Conservation (phyloP, 1,139 yeast genomes). For the Hyphopichia buzzinii region DNA sequence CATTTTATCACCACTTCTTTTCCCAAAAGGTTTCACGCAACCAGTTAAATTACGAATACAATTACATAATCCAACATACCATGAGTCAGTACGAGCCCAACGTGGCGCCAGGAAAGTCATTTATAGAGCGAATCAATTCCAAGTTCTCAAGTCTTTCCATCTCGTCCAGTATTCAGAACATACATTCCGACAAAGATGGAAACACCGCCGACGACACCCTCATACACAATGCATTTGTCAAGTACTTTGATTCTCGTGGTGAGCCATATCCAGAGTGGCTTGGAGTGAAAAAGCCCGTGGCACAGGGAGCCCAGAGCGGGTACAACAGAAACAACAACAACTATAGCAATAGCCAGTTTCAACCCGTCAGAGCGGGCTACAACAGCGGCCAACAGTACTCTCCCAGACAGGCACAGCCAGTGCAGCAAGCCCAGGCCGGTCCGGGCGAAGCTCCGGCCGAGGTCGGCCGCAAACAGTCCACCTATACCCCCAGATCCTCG, state of each 20-base stretch:
- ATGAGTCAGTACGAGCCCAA: slow-evolving; percentile 6
- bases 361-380: slow-evolving; percentile 22
- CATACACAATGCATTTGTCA: slow-evolving; percentile 45
- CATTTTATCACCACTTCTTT: too few relatives aligned
- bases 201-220: slow-evolving; percentile 37
- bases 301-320: background rate
- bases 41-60: too few relatives aligned
- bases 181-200: slow-evolving; percentile 40
- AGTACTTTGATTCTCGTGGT: slow-evolving; percentile 31
- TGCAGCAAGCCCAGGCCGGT: slow-evolving; percentile 3
- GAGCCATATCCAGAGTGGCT: slow-evolving; percentile 48
- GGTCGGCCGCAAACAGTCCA: slow-evolving; percentile 8
- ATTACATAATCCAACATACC: background rate
- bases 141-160: slow-evolving; percentile 37
- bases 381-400: slow-evolving; percentile 6
- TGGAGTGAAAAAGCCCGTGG: slow-evolving; percentile 24
- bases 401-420: slow-evolving; percentile 10
- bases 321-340: slow-evolving; percentile 6
- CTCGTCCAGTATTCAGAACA: slow-evolving; percentile 17
- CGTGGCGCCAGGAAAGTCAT: slow-evolving; percentile 10
- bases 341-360: slow-evolving; percentile 13
- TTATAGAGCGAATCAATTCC: slow-evolving; percentile 36
- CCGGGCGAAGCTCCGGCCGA: slow-evolving; percentile 5
- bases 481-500: slow-evolving; percentile 33
- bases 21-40: too few relatives aligned